A percentile compares a stretch with the other conserved stretches of the same genome.
Evolutionary conservation across 768 basidiomycete species (phyloP).

Genomic region (Psilocybe cubensis): DNA sequence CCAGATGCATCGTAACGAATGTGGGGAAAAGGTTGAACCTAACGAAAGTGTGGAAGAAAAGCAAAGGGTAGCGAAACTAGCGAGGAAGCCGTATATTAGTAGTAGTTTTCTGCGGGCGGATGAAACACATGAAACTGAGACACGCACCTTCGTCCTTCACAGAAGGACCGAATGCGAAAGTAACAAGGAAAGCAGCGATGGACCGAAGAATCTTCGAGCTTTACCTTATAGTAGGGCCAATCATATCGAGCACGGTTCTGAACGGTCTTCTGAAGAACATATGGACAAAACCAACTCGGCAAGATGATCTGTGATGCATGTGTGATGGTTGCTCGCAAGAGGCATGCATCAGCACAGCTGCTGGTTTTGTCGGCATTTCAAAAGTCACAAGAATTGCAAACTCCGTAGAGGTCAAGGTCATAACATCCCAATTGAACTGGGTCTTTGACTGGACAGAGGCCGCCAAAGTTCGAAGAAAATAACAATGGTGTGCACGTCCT

Average conservation of each 20-base stretch:
- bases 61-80: not conserved
- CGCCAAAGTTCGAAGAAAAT: no score
- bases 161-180: constrained; percentile 1
- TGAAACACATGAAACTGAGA: not conserved
- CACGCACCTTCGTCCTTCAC: constrained; percentile 3
- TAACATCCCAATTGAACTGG: no score
- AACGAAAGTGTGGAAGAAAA: not conserved
- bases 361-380: no score
- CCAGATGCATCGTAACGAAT: constrained; percentile 10
- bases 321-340: no score
- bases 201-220: not conserved
- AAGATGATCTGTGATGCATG: no score
- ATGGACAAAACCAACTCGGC: no score
- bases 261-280: not conserved
- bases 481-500: no score
- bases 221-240: not conserved
- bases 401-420: no score
- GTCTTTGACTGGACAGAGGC: no score
- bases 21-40: constrained; percentile 2
- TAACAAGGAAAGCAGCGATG: not conserved
- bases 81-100: not conserved
- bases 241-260: not conserved
- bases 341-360: no score
- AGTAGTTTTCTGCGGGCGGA: not conserved
- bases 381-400: no score